A percentile compares a stretch with the other conserved stretches of the same genome.
These are phyloP conservation scores for Eragrostis nindensis DNA, from an alignment of 176 grass and related monocot species.

Conservation along the genomic window DNA sequence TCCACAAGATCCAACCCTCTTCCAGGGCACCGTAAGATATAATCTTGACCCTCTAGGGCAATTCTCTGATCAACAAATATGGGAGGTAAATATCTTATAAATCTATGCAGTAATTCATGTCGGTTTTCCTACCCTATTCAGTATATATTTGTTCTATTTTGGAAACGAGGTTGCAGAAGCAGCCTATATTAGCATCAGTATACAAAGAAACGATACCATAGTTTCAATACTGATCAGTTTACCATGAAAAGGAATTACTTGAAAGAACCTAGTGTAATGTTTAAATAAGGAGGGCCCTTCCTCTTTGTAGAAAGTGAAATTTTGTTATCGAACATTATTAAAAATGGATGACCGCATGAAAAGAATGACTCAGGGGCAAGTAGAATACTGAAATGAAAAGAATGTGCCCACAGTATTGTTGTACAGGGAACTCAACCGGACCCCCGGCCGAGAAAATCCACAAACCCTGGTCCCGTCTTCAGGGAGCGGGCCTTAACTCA, in stretches of 20 bases:
- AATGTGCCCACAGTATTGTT: too few relatives aligned
- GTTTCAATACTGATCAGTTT: not conserved
- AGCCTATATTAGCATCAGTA: not conserved
- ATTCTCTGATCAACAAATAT: slow-evolving; percentile 79
- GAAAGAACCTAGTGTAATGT: not conserved
- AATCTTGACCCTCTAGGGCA: slow-evolving; percentile 79
- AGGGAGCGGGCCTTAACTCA: too few relatives aligned
- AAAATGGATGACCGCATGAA: not conserved
- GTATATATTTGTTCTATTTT: not conserved
- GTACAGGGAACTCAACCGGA: too few relatives aligned
- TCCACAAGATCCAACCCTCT: slow-evolving; percentile 95
- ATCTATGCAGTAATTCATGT: not conserved
- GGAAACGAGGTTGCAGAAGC: not conserved
- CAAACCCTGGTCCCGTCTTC: too few relatives aligned
- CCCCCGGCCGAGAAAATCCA: too few relatives aligned
- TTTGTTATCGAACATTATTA: not conserved
- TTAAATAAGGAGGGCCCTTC: not conserved
- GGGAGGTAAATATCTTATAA: slow-evolving; percentile 63
- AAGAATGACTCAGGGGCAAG: slow-evolving; percentile 1
- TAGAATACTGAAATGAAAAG: too few relatives aligned
- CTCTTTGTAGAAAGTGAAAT: not conserved
- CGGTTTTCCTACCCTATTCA: not conserved
- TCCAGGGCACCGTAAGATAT: slow-evolving; percentile 82
- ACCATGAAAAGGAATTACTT: not conserved
- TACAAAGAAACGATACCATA: not conserved